Percentiles rank a stretch among this genome's conserved stretches.
Evolutionary conservation across 2,329 filamentous ascomycete species (phyloP).

Genomic region (Claviceps maximensis): DNA sequence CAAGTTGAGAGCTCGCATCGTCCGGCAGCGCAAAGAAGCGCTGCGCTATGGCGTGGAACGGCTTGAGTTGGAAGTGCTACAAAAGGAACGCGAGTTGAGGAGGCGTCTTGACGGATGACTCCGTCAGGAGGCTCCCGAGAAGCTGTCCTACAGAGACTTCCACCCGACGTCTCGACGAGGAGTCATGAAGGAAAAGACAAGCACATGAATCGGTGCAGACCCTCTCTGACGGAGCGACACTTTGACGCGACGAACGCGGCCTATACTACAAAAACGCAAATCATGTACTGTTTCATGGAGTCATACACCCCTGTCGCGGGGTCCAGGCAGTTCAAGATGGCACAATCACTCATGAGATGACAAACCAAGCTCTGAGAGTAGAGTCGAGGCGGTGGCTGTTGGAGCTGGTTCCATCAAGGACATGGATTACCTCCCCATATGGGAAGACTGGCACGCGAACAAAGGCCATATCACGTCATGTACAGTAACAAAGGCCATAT

Average conservation of each 20-base stretch:
- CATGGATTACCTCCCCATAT: no score
- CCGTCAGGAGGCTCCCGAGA: neutral
- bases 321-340: no score
- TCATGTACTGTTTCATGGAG: neutral
- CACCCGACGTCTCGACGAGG: no score
- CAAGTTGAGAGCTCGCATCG: constrained; percentile 40
- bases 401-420: no score
- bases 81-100: constrained; percentile 50
- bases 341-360: no score
- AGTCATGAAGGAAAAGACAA: no score
- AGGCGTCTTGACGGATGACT: constrained; percentile 30
- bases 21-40: constrained; percentile 71
- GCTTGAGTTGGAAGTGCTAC: constrained; percentile 72
- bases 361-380: no score
- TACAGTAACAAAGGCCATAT: no score
- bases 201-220: neutral
- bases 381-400: no score
- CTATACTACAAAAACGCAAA: neutral
- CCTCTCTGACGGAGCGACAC: neutral
- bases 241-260: neutral
- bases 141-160: no score
- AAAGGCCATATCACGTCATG: no score
- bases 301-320: neutral
- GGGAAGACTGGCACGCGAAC: no score
- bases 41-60: constrained; percentile 78